Conservation (phyloP, 2,329 filamentous ascomycete species). For the Aspergillus carbonarius region DNA sequence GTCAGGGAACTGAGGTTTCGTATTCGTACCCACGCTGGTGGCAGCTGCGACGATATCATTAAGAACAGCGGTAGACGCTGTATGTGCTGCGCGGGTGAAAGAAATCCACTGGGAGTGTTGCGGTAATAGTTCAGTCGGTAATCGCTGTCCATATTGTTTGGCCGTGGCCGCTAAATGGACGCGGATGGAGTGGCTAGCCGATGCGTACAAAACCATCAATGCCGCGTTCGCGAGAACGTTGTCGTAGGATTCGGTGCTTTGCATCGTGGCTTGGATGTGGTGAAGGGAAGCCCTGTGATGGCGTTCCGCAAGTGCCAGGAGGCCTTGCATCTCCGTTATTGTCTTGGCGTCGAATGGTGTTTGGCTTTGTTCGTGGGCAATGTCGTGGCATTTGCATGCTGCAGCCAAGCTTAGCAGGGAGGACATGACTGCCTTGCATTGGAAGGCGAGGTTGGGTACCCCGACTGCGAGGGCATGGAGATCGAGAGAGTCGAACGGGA, state of each 20-base stretch:
- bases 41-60: slow-evolving; percentile 8
- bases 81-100: slow-evolving; percentile 38
- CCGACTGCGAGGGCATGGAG: slow-evolving; percentile 44
- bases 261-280: slow-evolving; percentile 38
- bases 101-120: slow-evolving; percentile 40
- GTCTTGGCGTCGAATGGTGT: background rate
- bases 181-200: slow-evolving; percentile 39
- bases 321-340: slow-evolving; percentile 22
- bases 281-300: slow-evolving; percentile 42
- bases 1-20: background rate
- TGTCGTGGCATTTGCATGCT: slow-evolving; percentile 39
- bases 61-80: slow-evolving; percentile 36
- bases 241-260: slow-evolving; percentile 33
- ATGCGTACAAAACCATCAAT: slow-evolving; percentile 46
- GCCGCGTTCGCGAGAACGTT: slow-evolving; percentile 41
- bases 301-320: slow-evolving; percentile 33
- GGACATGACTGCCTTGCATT: slow-evolving; percentile 42
- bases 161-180: slow-evolving; percentile 33
- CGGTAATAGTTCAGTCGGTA: slow-evolving; percentile 31
- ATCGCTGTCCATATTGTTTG: slow-evolving; percentile 10
- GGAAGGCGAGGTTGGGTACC: slow-evolving; percentile 45
- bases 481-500: slow-evolving; percentile 40
- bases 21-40: background rate
- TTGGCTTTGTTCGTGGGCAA: slow-evolving; percentile 10
- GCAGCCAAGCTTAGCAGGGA: slow-evolving; percentile 46